Conservation (phyloP, 805 yeast species). For the Priceomyces fermenticarens region DNA sequence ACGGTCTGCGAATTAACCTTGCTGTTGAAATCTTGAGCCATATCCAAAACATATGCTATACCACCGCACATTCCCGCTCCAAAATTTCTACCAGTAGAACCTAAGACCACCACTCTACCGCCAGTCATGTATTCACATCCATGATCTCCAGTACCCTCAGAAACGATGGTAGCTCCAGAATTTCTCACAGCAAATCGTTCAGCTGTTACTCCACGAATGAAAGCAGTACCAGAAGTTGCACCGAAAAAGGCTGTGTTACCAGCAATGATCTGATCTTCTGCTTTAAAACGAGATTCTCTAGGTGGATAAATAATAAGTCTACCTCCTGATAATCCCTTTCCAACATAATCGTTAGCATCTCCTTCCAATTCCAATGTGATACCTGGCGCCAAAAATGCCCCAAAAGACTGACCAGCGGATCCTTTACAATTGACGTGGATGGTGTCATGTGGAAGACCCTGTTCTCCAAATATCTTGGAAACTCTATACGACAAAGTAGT, state of each 20-base stretch:
- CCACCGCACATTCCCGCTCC: slow-evolving; percentile 99
- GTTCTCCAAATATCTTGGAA: slow-evolving; percentile 89
- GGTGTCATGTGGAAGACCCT: slow-evolving; percentile 93
- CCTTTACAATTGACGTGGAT: slow-evolving; percentile 90
- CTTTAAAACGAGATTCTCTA: slow-evolving; percentile 74
- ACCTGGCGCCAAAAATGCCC: slow-evolving; percentile 96
- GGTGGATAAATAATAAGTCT: slow-evolving; percentile 91
- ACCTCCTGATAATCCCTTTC: slow-evolving; percentile 97
- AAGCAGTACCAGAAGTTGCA: slow-evolving; percentile 93
- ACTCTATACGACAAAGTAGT: slow-evolving; percentile 92
- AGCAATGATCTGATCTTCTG: slow-evolving; percentile 93
- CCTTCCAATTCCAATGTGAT: slow-evolving; percentile 93
- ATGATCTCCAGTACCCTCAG: slow-evolving; percentile 97
- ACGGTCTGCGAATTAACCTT: slow-evolving; percentile 81
- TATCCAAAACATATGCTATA: slow-evolving; percentile 92
- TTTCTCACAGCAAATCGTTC: slow-evolving; percentile 98
- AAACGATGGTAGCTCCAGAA: slow-evolving; percentile 96
- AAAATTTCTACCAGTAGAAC: slow-evolving; percentile 86
- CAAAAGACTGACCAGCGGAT: slow-evolving; percentile 97
- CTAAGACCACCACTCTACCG: slow-evolving; percentile 93
- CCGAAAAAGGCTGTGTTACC: slow-evolving; percentile 98
- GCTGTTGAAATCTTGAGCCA: slow-evolving; percentile 85
- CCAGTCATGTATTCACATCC: slow-evolving; percentile 99
- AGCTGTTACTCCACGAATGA: slow-evolving; percentile 95
- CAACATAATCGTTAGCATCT: slow-evolving; percentile 97